These are phyloP conservation scores for Polytrichum commune DNA, from an alignment of 225 moss, liverwort and hornwort species.

Conservation along the genomic window DNA sequence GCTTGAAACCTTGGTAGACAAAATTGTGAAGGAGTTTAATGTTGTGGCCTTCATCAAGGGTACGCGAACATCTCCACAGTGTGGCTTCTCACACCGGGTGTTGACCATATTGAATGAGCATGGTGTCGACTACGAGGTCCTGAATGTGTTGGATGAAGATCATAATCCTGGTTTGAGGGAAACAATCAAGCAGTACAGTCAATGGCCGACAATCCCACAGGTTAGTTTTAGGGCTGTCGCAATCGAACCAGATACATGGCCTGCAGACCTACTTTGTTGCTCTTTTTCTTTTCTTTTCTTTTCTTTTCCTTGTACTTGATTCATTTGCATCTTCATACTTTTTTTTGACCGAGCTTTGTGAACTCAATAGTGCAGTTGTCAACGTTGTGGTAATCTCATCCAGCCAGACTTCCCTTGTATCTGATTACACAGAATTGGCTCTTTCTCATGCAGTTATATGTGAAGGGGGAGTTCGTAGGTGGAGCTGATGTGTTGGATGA, in stretches of 20 bases:
- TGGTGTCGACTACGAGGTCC: constrained; percentile 76
- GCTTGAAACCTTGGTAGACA: constrained; percentile 74
- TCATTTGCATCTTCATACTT: neutral
- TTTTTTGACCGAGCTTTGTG: neutral
- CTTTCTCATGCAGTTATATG: constrained; percentile 54
- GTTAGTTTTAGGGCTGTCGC: constrained; percentile 13
- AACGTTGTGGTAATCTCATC: too few species aligned
- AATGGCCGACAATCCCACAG: constrained; percentile 98
- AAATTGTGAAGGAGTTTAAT: constrained; percentile 70
- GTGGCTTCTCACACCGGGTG: constrained; percentile 91
- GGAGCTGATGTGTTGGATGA: constrained; percentile 88
- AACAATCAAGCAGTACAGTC: constrained; percentile 79
- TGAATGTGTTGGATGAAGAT: constrained; percentile 90
- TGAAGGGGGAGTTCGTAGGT: constrained; percentile 93
- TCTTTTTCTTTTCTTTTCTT: neutral
- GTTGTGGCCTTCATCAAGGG: constrained; percentile 94
- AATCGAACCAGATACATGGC: too few species aligned
- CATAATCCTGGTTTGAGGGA: constrained; percentile 87
- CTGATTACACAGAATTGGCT: too few species aligned
- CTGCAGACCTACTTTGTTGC: too few species aligned
- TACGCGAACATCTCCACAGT: constrained; percentile 85
- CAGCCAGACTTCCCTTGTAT: too few species aligned
- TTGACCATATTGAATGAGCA: constrained; percentile 83
- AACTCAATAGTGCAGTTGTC: too few species aligned
- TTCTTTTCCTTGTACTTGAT: neutral